Percentiles rank a stretch among this genome's conserved stretches.
Evolutionary conservation across 2,329 filamentous ascomycete genomes (phyloP).

Genomic region (Aspergillus floridensis): DNA sequence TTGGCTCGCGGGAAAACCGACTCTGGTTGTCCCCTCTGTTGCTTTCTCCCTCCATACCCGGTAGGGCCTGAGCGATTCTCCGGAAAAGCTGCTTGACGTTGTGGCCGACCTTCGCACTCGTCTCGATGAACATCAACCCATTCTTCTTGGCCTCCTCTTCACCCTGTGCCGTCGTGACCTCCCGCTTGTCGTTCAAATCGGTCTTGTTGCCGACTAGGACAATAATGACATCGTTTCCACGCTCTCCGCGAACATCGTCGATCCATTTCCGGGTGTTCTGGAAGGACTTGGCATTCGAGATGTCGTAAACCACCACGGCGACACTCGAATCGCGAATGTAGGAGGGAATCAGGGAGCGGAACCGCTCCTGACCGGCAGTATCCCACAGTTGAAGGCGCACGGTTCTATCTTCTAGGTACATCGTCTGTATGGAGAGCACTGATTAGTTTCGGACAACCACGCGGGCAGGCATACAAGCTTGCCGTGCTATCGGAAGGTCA

Average conservation of each 20-base stretch:
- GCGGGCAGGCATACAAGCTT: not conserved
- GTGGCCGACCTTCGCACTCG: slow-evolving; percentile 93
- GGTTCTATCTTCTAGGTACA: slow-evolving; percentile 98
- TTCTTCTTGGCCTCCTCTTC: slow-evolving; percentile 98
- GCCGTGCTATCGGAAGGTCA: not conserved
- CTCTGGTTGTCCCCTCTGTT: slow-evolving; percentile 76
- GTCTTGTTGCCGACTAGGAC: slow-evolving; percentile 99
- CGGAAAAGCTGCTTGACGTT: slow-evolving; percentile 98
- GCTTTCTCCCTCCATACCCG: slow-evolving; percentile 93
- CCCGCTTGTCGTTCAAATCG: slow-evolving; percentile 94
- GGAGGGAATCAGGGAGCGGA: slow-evolving; percentile 93
- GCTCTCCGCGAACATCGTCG: slow-evolving; percentile 92
- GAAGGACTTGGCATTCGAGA: slow-evolving; percentile 95
- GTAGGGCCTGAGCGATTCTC: slow-evolving; percentile 95
- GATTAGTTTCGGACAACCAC: slow-evolving; percentile 6
- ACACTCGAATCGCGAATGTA: slow-evolving; percentile 98
- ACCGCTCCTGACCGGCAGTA: slow-evolving; percentile 94
- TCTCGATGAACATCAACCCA: slow-evolving; percentile 98
- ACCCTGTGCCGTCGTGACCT: slow-evolving; percentile 93
- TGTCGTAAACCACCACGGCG: slow-evolving; percentile 97
- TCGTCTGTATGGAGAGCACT: slow-evolving; percentile 61
- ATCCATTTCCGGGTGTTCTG: slow-evolving; percentile 99
- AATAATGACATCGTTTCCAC: slow-evolving; percentile 98
- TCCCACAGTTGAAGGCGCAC: slow-evolving; percentile 98
- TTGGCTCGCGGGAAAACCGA: slow-evolving; percentile 49